Evolutionary conservation across 2,329 filamentous ascomycete genomes (phyloP).

Genomic region (Penicillium sp.): DNA sequence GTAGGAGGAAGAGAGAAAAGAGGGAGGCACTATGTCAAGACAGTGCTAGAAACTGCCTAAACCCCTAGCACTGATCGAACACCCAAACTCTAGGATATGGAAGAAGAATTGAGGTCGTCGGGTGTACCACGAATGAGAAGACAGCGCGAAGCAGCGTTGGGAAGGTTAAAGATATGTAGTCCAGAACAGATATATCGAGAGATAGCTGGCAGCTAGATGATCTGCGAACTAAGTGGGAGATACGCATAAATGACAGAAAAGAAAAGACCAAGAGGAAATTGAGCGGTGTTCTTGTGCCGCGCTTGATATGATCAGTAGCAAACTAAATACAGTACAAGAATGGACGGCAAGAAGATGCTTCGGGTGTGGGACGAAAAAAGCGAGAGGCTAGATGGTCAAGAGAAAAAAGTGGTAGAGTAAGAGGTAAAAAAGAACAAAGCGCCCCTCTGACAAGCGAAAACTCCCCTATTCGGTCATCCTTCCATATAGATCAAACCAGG

Average conservation of each 20-base stretch:
- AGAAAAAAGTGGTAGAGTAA: slow-evolving; percentile 9
- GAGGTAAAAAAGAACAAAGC: slow-evolving; percentile 13
- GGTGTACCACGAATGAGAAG: neutral
- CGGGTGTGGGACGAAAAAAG: slow-evolving; percentile 9
- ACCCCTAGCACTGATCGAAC: neutral
- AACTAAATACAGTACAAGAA: slow-evolving; percentile 36
- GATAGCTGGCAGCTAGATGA: neutral
- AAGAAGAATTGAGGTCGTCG: neutral
- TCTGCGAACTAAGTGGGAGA: neutral
- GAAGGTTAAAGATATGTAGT: neutral
- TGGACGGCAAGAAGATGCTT: slow-evolving; percentile 18
- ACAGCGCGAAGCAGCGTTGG: neutral
- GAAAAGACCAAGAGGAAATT: neutral
- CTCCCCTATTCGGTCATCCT: slow-evolving; percentile 25
- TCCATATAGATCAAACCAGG: slow-evolving; percentile 19
- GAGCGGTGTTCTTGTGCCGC: slow-evolving; percentile 11
- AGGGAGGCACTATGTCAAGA: neutral
- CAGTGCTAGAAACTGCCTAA: neutral
- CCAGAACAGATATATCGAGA: neutral
- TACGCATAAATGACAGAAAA: neutral
- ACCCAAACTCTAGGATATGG: neutral
- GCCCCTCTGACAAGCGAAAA: slow-evolving; percentile 22
- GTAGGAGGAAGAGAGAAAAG: neutral
- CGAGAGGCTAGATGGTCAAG: slow-evolving; percentile 23
- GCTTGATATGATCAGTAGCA: slow-evolving; percentile 11